A percentile compares a stretch with the other conserved stretches of the same genome.
Conservation (phyloP, 176 grass and related monocot species). For the Aegilops umbellulata region DNA sequence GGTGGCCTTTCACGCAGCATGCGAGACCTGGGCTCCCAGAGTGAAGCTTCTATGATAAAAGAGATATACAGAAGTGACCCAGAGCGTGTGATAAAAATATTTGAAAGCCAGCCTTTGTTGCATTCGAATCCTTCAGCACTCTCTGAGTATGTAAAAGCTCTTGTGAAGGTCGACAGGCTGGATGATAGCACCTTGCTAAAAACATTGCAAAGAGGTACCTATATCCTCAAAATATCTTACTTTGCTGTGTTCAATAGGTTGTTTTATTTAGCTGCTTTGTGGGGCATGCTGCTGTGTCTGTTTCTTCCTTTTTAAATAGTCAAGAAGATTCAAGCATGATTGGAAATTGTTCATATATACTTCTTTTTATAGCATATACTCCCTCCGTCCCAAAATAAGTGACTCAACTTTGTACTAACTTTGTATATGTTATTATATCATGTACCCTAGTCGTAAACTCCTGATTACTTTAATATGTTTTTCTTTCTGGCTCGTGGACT, state of each 20-base stretch:
- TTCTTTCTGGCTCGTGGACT: neutral
- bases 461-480: slow-evolving; percentile 13
- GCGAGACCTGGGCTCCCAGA: slow-evolving; percentile 59
- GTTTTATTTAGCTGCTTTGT: slow-evolving; percentile 15
- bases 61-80: slow-evolving; percentile 96
- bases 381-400: no score
- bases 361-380: neutral
- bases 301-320: neutral
- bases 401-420: no score
- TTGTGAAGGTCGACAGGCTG: slow-evolving; percentile 89
- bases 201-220: slow-evolving; percentile 83
- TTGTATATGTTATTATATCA: neutral
- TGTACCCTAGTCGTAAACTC: neutral
- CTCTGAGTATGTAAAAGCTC: slow-evolving; percentile 96
- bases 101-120: slow-evolving; percentile 85
- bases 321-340: neutral
- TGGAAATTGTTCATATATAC: neutral
- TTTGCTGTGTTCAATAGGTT: neutral
- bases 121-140: slow-evolving; percentile 79
- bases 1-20: slow-evolving; percentile 75
- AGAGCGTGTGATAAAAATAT: slow-evolving; percentile 92
- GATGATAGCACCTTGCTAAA: slow-evolving; percentile 85
- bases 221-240: slow-evolving; percentile 8
- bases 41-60: slow-evolving; percentile 61
- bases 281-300: neutral